Percentiles rank a stretch among this genome's conserved stretches.
phyloP scores from a whole-genome alignment of 768 basidiomycete species.

The Crucibulum laeve region DNA sequence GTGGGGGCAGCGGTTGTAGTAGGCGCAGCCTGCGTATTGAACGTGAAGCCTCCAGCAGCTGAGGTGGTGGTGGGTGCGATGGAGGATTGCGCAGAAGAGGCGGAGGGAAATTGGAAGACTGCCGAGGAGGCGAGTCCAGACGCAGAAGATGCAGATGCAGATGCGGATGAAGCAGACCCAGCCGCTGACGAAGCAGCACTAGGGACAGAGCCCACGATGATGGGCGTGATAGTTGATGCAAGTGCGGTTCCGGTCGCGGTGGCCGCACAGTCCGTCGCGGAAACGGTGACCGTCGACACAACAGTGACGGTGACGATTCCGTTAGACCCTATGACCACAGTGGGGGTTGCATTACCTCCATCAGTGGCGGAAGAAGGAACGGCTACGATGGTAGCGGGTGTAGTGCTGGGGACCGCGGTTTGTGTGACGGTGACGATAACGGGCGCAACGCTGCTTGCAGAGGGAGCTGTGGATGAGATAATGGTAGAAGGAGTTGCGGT shows the following conservation, averaged over 20 bases:
- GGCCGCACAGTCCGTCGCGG: conserved; percentile 15
- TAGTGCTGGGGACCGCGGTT: conserved; percentile 4
- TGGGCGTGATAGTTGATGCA: conserved; percentile 7
- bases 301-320: conserved; percentile 32
- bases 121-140: not conserved
- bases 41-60: conserved; percentile 2
- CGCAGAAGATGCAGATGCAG: not conserved
- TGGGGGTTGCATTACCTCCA: conserved; percentile 14
- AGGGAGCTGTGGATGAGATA: conserved; percentile 1
- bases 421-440: conserved; percentile 6
- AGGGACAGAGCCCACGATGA: conserved; percentile 2
- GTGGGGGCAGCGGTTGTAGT: not conserved
- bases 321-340: conserved; percentile 24
- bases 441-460: conserved; percentile 6
- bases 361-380: conserved; percentile 9
- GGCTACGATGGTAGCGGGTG: conserved; percentile 6
- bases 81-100: conserved; percentile 3
- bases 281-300: conserved; percentile 24
- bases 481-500: conserved; percentile 6
- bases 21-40: not conserved
- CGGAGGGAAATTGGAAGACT: conserved; percentile 6
- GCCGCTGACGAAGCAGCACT: not conserved
- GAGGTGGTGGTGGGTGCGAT: conserved; percentile 5
- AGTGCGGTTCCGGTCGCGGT: conserved; percentile 9
- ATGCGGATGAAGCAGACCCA: not conserved